Evolutionary conservation across 495 filamentous ascomycete species (phyloP), one percentile per base, ranked within the genome.

Genomic region (Daldinia vernicosa): DNA sequence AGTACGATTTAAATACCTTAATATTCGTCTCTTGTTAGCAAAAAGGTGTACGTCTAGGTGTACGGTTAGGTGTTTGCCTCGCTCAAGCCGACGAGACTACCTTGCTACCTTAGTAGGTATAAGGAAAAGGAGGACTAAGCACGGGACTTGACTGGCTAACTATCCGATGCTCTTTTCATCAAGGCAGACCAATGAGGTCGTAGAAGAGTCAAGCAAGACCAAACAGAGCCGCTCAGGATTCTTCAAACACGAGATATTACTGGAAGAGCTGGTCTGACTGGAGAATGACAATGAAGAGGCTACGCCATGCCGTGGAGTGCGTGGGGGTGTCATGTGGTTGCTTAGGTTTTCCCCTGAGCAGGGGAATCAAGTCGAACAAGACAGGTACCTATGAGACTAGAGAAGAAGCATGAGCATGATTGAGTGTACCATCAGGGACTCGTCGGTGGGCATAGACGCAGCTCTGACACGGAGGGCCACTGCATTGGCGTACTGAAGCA

Each of bases 281-380:
- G 65, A 12, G 1, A 51, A 50, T 43, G 43, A 60, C 50, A 24
- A 55, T 60, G 28, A 66, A 60, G 62, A 69, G 57, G 62, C 66
- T 69, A 69, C 57, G 57, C 58, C 45, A 62, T 58, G 61, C 35
- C 53, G 28, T 55, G 28, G 8, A 45, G 47, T 52, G 60, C 40
- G 47, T 68, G 66, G 67, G 70, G 70, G 70, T 58, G 54, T 69
- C 66, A 69, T 52, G 70, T 61, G 70, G 52, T 60, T 57, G 39
- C 17, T 45, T 26, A 66, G 51, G 30, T 69, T 72, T 72, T 66
- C 32, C 58, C 59, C 63, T 37, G 40, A 47, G 11, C 57, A 57
- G 37, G 63, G 54, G 24, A 51, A 45, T 54, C 50, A 32, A 54
- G 60, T 58, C 30, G 24, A 30, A 54, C 60, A 40, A 52, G 56